Evolutionary conservation across 129 eudicot genomes (phyloP), one percentile per base, ranked within the genome.

Genomic region (Escallonia herrerae): DNA sequence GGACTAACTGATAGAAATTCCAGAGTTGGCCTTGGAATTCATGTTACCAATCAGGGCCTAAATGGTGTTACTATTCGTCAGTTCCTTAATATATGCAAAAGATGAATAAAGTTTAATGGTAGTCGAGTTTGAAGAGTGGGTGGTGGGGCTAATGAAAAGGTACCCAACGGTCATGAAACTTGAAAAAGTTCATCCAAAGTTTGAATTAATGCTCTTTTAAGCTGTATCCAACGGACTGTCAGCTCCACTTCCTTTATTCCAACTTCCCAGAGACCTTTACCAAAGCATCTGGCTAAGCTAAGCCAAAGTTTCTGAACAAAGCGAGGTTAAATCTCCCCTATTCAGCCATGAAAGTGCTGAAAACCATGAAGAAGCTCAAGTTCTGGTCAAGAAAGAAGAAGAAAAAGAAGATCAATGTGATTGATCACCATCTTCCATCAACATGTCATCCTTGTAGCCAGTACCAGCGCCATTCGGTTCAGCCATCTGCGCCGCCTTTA

Each of bases 401-500:
- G 56, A 80, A 71, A 56, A 80, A 55, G 56, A 74, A 58, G 54
- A 56, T 54, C 58, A 54, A 13, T 54, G 12, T 14, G 22, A 13
- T 4, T 9, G 15, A 54, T 12, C 22, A 54, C 58, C 58, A 54
- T 7, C 11, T n/a, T 49, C 7, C 58, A 15, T 54, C 61, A 56
- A 53, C 65, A 14, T 0, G 10, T 3, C 14, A 15, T 61, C 61
- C 5, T 11, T 53, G 33, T 13, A 11, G 58, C 58, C 54, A 59
- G 15, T 40, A 50, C 49, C 57, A 59, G 45, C 68, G 43, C 53
- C 7, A 53, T 3, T n/a, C 45, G 59, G 40, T 52, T 59, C 47
- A 70, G 84, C 84, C 84, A 10, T 80, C 84, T 0, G 84, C 84
- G 6, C 84, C 84, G 14, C 84, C 84, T 2, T 43, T 80, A 43